Evolutionary conservation across 495 filamentous ascomycete species (phyloP).

Genomic region (Penicillium coprophilum): DNA sequence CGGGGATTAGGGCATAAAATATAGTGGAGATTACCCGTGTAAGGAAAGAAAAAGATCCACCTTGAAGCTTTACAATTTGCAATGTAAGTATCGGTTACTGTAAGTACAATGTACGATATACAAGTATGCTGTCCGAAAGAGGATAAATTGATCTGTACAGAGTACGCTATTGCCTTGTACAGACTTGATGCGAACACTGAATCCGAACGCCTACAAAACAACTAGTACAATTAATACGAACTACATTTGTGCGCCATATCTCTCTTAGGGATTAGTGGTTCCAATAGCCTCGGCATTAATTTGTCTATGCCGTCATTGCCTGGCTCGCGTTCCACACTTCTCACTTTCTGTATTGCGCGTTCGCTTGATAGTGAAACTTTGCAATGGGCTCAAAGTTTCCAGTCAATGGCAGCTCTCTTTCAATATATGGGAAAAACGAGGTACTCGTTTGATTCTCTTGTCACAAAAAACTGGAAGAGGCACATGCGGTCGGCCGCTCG

Average conservation of each 20-base stretch:
- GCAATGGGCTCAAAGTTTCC: neutral
- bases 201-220: neutral
- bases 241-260: constrained; percentile 1
- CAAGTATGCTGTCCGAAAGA: constrained; percentile 14
- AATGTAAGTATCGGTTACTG: constrained; percentile 12
- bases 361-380: neutral
- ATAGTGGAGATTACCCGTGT: constrained; percentile 31
- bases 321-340: constrained; percentile 27
- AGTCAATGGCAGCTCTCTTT: neutral
- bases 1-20: constrained; percentile 20
- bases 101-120: neutral
- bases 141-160: constrained; percentile 23
- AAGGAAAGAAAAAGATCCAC: constrained; percentile 21
- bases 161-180: neutral
- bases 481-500: constrained; percentile 24
- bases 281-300: constrained; percentile 19
- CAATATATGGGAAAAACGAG: neutral
- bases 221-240: constrained; percentile 7
- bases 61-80: constrained; percentile 17
- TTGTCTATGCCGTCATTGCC: constrained; percentile 29
- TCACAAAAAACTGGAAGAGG: neutral
- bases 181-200: neutral
- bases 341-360: constrained; percentile 8
- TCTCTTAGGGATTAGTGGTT: constrained; percentile 10
- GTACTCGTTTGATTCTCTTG: neutral